These are phyloP conservation scores for Naegleria lovaniensis DNA, from an alignment of 208 protist genomes.

Conservation along the genomic window DNA sequence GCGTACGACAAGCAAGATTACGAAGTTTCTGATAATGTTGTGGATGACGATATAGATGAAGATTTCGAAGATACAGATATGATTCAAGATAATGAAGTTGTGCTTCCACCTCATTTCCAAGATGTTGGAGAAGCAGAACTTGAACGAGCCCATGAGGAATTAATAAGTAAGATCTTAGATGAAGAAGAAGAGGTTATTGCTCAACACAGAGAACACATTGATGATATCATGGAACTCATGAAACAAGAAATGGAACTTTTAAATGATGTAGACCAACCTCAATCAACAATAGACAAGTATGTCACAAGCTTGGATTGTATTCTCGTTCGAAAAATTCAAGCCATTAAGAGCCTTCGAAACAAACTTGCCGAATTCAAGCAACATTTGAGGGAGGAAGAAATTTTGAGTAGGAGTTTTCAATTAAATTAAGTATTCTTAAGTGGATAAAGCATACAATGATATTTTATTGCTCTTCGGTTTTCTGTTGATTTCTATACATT, in stretches of 20 bases:
- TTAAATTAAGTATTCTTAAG: constrained; percentile 12
- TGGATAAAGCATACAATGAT: no score
- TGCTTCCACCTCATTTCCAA: not conserved
- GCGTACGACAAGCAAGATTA: not conserved
- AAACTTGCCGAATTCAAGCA: constrained; percentile 60
- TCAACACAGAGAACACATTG: constrained; percentile 78
- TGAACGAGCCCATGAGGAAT: constrained; percentile 51
- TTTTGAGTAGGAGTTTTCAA: constrained; percentile 22
- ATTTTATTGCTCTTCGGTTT: not conserved
- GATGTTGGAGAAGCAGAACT: constrained; percentile 34
- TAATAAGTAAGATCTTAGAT: constrained; percentile 75
- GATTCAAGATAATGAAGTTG: not conserved
- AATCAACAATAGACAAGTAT: constrained; percentile 72
- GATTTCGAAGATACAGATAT: not conserved
- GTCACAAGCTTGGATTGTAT: constrained; percentile 72
- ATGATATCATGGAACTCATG: constrained; percentile 80
- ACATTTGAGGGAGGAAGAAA: constrained; percentile 33
- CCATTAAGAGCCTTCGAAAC: constrained; percentile 64
- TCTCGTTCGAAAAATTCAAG: constrained; percentile 59
- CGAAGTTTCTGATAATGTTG: not conserved
- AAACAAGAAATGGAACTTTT: constrained; percentile 83
- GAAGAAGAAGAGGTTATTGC: constrained; percentile 79
- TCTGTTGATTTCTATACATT: not conserved
- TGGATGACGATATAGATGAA: not conserved
- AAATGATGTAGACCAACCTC: constrained; percentile 73